Evolutionary conservation across 805 yeast genomes (phyloP), one percentile per base, ranked within the genome.

Genomic region (Lachancea meyersii): DNA sequence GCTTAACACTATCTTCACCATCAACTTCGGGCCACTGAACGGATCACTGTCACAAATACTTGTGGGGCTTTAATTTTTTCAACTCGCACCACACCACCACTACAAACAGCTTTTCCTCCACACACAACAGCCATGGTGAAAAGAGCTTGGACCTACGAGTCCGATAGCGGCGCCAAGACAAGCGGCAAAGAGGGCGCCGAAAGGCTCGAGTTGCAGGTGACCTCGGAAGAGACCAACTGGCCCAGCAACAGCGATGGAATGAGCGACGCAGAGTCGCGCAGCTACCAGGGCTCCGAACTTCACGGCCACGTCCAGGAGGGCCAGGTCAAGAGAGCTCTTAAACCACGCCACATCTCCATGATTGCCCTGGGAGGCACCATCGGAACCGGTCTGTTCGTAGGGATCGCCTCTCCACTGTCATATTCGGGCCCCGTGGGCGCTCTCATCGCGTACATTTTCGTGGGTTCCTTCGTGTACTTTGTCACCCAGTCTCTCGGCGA

Each of bases 311-410:
- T 57, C 27, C 63, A 57, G 13, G 67, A 66, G 35, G 60, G 65
- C 17, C 71, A 74, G 50, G 79, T 76, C 41, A 73, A 73, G 51
- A 67, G 86, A 58, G 73, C 70, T 27, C 67, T 81, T 47, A 77
- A 77, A 52, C 74, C 80, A 18, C 68, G 86, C 54, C 85, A 79
- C 50, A 75, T 80, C 28, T 72, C 82, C 23, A 79, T 81, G 85
- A 76, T 80, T 54, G 84, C 86, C 36, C 66, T 80, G 20, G 87
- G 86, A 46, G 86, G 86, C 47, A 78, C 86, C 28, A 80, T 81
- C 50, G 86, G 86, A 52, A 80, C 86, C 1, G 86, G 86, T 57
- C 66, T 80, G 35, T 79, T 80, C 62, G 75, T 80, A 35, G 78
- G 82, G 51, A 76, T 80, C 39, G 70, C 79, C n/a, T 56, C 69